These are phyloP conservation scores for Eucalyptus shirleyi DNA, from an alignment of 345 rosid species.

Conservation along the genomic window DNA sequence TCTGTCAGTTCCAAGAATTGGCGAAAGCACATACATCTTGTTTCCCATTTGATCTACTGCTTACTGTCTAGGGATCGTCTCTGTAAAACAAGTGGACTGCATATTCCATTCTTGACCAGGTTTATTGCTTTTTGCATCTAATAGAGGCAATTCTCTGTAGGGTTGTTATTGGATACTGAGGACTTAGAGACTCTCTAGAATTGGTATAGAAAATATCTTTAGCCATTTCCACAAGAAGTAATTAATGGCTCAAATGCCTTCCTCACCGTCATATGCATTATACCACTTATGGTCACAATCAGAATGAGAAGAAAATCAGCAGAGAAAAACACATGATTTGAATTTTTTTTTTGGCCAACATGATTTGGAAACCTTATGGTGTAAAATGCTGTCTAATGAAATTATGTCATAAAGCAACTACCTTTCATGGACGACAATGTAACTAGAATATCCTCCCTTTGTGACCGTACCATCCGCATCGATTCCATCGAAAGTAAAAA, in stretches of 20 bases:
- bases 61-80: not conserved
- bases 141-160: not conserved
- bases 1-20: not conserved
- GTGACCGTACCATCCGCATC: constrained; percentile 75
- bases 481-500: constrained; percentile 52
- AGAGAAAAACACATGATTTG: not conserved
- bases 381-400: not conserved
- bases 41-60: not conserved
- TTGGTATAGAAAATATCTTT: not conserved
- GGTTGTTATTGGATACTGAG: not conserved
- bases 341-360: not conserved
- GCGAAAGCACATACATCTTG: not conserved
- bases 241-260: not conserved
- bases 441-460: constrained; percentile 84
- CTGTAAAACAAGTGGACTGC: not conserved
- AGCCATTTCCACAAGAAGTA: not conserved
- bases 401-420: not conserved
- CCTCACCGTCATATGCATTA: not conserved
- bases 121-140: not conserved
- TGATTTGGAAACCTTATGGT: not conserved
- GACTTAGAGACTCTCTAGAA: not conserved
- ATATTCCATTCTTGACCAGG: not conserved
- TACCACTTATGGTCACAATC: not conserved
- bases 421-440: constrained; percentile 79
- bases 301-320: not conserved